phyloP scores from a whole-genome alignment of 1,139 yeast genomes.

The Hyphopichia burtonii region DNA sequence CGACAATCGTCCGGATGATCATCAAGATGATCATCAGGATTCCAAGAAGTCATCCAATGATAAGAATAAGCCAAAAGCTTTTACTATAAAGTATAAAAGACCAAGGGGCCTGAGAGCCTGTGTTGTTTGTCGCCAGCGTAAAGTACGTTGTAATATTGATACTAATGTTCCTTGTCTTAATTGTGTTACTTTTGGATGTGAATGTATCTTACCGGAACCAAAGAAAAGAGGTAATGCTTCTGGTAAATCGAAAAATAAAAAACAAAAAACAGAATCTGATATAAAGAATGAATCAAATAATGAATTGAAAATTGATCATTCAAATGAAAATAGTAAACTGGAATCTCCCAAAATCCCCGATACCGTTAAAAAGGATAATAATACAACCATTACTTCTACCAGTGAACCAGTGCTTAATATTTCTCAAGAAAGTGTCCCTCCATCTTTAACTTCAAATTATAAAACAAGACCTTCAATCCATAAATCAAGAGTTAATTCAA shows the following conservation, averaged over 20 bases:
- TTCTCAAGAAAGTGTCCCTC: constrained; percentile 45
- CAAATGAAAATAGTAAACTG: too few species aligned
- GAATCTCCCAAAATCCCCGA: too few species aligned
- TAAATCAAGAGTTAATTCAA: constrained; percentile 32
- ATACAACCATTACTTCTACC: background rate
- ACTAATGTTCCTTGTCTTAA: constrained; percentile 76
- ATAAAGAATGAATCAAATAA: background rate
- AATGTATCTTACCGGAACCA: constrained; percentile 63
- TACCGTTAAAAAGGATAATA: too few species aligned
- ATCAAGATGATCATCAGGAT: background rate
- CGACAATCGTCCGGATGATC: too few species aligned
- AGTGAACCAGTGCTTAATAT: constrained; percentile 45
- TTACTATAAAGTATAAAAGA: constrained; percentile 49
- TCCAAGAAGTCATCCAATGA: background rate
- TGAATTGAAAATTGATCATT: too few species aligned
- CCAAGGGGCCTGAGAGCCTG: constrained; percentile 56
- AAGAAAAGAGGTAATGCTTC: constrained; percentile 42
- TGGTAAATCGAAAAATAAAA: constrained; percentile 22
- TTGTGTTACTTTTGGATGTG: constrained; percentile 75
- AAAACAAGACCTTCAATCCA: constrained; percentile 41
- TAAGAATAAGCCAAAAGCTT: constrained; percentile 42
- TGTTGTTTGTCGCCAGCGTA: constrained; percentile 63
- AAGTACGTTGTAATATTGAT: constrained; percentile 69
- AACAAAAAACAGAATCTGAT: constrained; percentile 5
- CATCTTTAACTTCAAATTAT: constrained; percentile 43